These are phyloP conservation scores for Emericellopsis cladophorae DNA, from an alignment of 2,329 filamentous ascomycete genomes.

Conservation along the genomic window DNA sequence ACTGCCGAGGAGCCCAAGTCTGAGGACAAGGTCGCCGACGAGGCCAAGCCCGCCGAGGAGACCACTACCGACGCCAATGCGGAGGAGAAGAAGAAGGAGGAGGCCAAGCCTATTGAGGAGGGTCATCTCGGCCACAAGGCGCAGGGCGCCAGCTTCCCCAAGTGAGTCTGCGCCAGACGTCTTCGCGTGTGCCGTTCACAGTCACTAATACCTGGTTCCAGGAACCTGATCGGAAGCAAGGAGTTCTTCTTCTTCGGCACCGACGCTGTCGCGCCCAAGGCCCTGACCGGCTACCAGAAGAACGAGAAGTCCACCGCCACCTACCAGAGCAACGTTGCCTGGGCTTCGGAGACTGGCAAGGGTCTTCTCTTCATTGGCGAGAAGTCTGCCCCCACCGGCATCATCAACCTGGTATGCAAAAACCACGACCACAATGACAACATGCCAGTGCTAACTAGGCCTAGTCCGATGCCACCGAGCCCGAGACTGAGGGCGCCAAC, in stretches of 20 bases:
- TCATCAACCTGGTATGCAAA: conserved; percentile 68
- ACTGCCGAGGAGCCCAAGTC: conserved; percentile 19
- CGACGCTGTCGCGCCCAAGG: conserved; percentile 61
- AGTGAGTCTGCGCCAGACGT: conserved; percentile 49
- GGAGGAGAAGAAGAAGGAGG: conserved; percentile 30
- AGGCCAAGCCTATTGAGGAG: conserved; percentile 63
- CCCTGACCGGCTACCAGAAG: conserved; percentile 67
- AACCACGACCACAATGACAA: background rate
- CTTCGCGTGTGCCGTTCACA: background rate
- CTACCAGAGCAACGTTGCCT: conserved; percentile 70
- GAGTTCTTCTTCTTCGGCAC: conserved; percentile 82
- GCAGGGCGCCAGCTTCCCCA: conserved; percentile 67
- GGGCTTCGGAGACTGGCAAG: conserved; percentile 89
- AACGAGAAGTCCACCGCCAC: conserved; percentile 70
- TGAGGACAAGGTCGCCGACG: conserved; percentile 18
- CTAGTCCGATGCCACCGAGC: conserved; percentile 51
- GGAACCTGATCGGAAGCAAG: conserved; percentile 83
- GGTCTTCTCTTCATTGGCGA: conserved; percentile 87
- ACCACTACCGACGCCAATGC: conserved; percentile 27
- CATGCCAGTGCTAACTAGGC: conserved; percentile 14
- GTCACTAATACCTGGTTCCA: conserved; percentile 22
- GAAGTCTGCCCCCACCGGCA: conserved; percentile 67
- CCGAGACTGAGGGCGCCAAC: conserved; percentile 60
- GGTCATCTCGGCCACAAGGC: conserved; percentile 84
- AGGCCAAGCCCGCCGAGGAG: conserved; percentile 30